Conservation (phyloP, 495 filamentous ascomycete genomes). For the Jackrogersella multiformis region DNA sequence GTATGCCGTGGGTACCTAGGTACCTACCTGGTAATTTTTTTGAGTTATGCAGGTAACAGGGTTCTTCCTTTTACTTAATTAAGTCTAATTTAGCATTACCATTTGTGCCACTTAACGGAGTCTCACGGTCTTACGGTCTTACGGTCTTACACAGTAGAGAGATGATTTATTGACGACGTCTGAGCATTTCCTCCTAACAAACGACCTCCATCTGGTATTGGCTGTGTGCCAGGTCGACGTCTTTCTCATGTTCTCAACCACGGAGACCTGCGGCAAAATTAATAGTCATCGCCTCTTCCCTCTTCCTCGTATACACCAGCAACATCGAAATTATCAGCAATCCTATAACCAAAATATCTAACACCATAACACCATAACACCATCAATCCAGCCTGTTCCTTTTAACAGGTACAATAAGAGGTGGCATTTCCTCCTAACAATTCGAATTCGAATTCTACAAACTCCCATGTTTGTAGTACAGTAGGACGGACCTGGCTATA, state of each 20-base stretch:
- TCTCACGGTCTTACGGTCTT: too few species aligned
- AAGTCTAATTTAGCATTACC: background rate
- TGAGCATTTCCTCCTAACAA: background rate
- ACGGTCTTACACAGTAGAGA: too few species aligned
- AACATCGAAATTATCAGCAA: background rate
- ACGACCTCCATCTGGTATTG: background rate
- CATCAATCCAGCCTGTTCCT: background rate
- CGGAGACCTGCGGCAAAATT: constrained; percentile 1
- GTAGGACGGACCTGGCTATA: constrained; percentile 7
- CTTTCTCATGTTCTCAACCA: constrained; percentile 5
- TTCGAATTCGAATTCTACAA: constrained; percentile 5
- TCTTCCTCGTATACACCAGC: background rate
- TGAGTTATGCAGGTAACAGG: background rate
- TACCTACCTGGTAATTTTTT: background rate
- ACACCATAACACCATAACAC: too few species aligned
- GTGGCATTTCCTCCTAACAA: too few species aligned
- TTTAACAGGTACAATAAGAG: background rate
- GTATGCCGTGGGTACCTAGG: too few species aligned
- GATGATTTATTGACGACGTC: constrained; percentile 5
- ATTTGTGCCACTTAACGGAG: background rate
- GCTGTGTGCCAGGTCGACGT: background rate
- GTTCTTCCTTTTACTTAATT: background rate
- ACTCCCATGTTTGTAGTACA: constrained; percentile 4
- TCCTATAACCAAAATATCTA: background rate
- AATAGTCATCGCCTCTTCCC: background rate